These are phyloP conservation scores for Crucibulum laeve DNA, from an alignment of 768 basidiomycete genomes.

Conservation along the genomic window DNA sequence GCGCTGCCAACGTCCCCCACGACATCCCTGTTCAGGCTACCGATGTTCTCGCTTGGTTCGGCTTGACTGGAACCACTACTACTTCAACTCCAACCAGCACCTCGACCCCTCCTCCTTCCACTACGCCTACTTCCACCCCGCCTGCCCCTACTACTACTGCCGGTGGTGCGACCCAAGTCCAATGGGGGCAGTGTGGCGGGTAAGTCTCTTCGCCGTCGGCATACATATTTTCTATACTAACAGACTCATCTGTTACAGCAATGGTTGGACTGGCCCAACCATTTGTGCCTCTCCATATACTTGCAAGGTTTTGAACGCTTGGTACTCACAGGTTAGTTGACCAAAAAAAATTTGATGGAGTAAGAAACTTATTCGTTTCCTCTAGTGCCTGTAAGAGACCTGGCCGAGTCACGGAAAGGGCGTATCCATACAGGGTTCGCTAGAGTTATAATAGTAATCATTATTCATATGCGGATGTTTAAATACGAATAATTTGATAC, in stretches of 20 bases:
- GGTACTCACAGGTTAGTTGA: conserved; percentile 14
- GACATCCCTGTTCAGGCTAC: conserved; percentile 46
- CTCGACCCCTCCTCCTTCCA: conserved; percentile 10
- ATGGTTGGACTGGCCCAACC: conserved; percentile 23
- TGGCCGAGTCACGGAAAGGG: no score
- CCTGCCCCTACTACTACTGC: conserved; percentile 10
- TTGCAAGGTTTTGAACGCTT: conserved; percentile 7
- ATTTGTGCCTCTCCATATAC: conserved; percentile 12
- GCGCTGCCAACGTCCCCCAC: conserved; percentile 43
- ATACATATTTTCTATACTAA: conserved; percentile 1
- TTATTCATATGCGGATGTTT: no score
- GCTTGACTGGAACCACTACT: conserved; percentile 38
- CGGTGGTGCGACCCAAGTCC: conserved; percentile 14
- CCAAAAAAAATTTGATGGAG: no score
- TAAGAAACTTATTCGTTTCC: no score
- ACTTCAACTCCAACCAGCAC: no score
- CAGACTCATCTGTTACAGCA: conserved; percentile 9
- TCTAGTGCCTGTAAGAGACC: no score
- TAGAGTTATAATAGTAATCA: no score
- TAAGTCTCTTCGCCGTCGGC: conserved; percentile 7
- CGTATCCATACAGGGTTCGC: no score
- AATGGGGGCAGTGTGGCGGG: conserved; percentile 28
- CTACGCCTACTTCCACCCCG: neutral
- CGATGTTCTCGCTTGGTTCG: conserved; percentile 45
- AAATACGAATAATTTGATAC: no score